Base-by-base conservation (phyloP, 306 rosid species). In the Cyclanthera cordifolia region DNA sequence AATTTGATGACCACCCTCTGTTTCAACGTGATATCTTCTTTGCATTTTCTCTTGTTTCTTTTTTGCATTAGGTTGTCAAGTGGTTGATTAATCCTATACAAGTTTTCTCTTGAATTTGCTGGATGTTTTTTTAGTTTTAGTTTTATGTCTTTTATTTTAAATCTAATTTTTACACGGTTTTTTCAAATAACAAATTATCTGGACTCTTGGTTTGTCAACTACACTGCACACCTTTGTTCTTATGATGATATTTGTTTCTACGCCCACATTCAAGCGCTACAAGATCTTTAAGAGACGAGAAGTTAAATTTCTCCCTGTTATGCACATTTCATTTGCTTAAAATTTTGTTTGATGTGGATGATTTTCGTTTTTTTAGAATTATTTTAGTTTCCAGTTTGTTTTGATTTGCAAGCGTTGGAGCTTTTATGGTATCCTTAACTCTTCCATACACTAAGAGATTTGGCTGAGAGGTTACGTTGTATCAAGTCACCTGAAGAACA, bases 401-500 rank as follows among this genome's bases (percentile, higher is more conserved):
- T 13, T 8, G 5, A 13, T 64, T 59, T 69, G 48, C 34, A 65
- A 72, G 49, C 69, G 72, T 56, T 70, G n/a, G 67, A 71, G 70
- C 19, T 53, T 76, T 23, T 11, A 48, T 21, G 32, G 67, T 74
- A 73, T 82, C 95, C 96, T 93, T 93, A 77, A 93, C 96, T 71
- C 58, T 81, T 74, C 60, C 78, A 75, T 73, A 93, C 92, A 79
- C 81, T 80, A 24, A 80, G 81, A 84, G 94, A 87, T 70, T 81
- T 75, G 12, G 88, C 76, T 77, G 97, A 85, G 85, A 90, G 82
- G 75, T 80, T 93, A 79, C 91, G 85, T 78, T 80, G 72, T 72
- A 77, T 90, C 72, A 85, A 77, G 76, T 90, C 91, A 10, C 83
- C 77, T 1, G 96, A 88, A 79, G 97, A 90, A 73, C 84, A 70